Percentiles rank a stretch among this genome's conserved stretches.
Evolutionary conservation across 495 filamentous ascomycete genomes (phyloP).

Genomic region (Penicillium canariense): DNA sequence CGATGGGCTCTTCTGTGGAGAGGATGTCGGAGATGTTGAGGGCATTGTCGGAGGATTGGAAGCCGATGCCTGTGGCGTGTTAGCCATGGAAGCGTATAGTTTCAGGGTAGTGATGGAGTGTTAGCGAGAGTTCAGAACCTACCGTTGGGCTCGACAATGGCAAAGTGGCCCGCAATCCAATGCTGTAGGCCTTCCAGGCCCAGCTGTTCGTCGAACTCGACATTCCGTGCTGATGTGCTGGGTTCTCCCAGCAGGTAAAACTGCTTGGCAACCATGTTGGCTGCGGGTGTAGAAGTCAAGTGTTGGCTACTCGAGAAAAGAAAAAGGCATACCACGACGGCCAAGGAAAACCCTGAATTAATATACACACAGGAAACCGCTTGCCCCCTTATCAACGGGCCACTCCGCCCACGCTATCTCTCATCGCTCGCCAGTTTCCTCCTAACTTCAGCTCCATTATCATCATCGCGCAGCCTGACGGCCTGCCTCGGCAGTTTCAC

Average conservation of each 20-base stretch:
- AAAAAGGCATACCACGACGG: neutral
- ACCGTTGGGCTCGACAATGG: conserved; percentile 37
- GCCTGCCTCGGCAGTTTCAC: conserved; percentile 21
- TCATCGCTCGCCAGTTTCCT: too few relatives aligned
- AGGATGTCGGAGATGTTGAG: conserved; percentile 26
- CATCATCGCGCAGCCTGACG: neutral
- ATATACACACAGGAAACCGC: too few relatives aligned
- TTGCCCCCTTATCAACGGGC: too few relatives aligned
- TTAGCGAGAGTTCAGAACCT: neutral
- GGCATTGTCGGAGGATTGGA: conserved; percentile 31
- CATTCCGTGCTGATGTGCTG: conserved; percentile 31
- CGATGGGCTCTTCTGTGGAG: conserved; percentile 28
- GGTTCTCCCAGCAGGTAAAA: conserved; percentile 48
- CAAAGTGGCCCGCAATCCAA: conserved; percentile 41
- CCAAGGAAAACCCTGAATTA: neutral
- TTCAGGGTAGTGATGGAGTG: neutral
- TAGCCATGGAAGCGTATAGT: too few relatives aligned
- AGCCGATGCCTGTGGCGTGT: conserved; percentile 40
- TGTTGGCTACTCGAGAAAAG: neutral
- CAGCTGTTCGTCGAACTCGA: conserved; percentile 36
- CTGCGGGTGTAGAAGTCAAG: neutral
- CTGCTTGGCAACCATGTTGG: conserved; percentile 33
- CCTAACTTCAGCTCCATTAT: too few relatives aligned
- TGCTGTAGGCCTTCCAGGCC: conserved; percentile 36
- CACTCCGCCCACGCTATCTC: too few relatives aligned